Percentiles rank a stretch among this genome's conserved stretches.
These are phyloP conservation scores for Magnaporthiopsis rhizophila DNA, from an alignment of 2,329 filamentous ascomycete species.

Conservation along the genomic window DNA sequence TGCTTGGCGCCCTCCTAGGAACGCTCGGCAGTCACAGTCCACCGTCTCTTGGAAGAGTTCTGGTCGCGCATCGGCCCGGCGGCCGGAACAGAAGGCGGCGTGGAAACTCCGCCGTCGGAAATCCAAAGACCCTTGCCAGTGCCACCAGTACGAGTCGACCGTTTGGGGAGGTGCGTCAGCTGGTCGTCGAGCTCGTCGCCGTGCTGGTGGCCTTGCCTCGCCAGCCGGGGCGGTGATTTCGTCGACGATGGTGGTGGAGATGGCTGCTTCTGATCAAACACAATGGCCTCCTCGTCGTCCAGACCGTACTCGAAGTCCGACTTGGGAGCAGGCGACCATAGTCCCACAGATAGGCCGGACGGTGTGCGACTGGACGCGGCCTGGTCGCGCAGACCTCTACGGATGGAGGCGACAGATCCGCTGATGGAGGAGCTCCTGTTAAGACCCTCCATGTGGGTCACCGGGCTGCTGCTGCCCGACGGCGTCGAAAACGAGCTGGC, in stretches of 20 bases:
- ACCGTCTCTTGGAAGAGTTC: slow-evolving; percentile 41
- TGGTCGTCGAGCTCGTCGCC: background rate
- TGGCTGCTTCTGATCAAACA: slow-evolving; percentile 35
- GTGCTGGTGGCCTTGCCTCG: background rate
- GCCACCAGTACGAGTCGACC: background rate
- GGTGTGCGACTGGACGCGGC: slow-evolving; percentile 6
- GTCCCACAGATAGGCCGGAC: slow-evolving; percentile 23
- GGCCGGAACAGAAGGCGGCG: background rate
- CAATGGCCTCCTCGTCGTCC: slow-evolving; percentile 41
- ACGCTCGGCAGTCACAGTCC: slow-evolving; percentile 44
- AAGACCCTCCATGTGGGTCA: slow-evolving; percentile 18
- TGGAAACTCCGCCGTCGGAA: background rate
- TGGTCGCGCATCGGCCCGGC: slow-evolving; percentile 28
- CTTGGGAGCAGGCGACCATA: slow-evolving; percentile 36
- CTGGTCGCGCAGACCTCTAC: slow-evolving; percentile 9
- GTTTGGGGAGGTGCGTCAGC: background rate
- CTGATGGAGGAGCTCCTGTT: slow-evolving; percentile 37
- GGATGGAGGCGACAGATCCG: slow-evolving; percentile 13
- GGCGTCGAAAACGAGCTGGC: slow-evolving; percentile 32
- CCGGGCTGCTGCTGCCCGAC: slow-evolving; percentile 11
- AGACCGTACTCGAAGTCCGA: slow-evolving; percentile 20
- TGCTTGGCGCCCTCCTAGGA: slow-evolving; percentile 10
- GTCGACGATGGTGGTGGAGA: background rate
- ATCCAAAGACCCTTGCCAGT: background rate
- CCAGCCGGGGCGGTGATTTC: too few species aligned